phyloP scores from a whole-genome alignment of 495 filamentous ascomycete species.

The Trichoderma reesei region DNA sequence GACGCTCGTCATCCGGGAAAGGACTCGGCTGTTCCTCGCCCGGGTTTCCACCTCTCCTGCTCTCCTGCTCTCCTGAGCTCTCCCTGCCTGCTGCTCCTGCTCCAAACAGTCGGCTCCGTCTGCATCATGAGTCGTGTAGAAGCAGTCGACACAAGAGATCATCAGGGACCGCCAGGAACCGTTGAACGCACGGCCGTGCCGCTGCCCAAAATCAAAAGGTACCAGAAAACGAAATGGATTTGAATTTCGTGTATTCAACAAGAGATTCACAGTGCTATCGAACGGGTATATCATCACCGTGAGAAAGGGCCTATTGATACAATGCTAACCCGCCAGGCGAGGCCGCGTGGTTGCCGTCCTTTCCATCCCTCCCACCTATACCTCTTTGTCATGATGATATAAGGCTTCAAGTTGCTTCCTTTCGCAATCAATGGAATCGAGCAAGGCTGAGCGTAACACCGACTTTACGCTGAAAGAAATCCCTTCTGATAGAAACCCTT shows the following conservation, averaged over 20 bases:
- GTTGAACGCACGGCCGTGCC: not conserved
- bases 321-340: not conserved
- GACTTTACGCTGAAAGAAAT: not conserved
- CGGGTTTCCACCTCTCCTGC: not conserved
- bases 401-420: not conserved
- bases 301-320: conserved; percentile 4
- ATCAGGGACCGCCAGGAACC: not conserved
- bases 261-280: not conserved
- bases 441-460: not conserved
- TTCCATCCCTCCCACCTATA: not conserved
- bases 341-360: not conserved
- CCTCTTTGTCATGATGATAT: not conserved
- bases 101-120: not conserved
- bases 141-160: not conserved
- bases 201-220: not conserved
- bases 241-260: conserved; percentile 2
- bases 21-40: not conserved
- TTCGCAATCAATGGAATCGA: not conserved
- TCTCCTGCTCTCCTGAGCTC: not conserved
- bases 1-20: not conserved
- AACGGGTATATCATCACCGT: conserved; percentile 6
- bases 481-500: not conserved
- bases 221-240: not conserved
- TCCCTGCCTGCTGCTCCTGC: too few relatives aligned
- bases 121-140: not conserved